A percentile compares a stretch with the other conserved stretches of the same genome.
Evolutionary conservation across 129 eudicot genomes (phyloP).

Genomic region (Pittosporum tobira): DNA sequence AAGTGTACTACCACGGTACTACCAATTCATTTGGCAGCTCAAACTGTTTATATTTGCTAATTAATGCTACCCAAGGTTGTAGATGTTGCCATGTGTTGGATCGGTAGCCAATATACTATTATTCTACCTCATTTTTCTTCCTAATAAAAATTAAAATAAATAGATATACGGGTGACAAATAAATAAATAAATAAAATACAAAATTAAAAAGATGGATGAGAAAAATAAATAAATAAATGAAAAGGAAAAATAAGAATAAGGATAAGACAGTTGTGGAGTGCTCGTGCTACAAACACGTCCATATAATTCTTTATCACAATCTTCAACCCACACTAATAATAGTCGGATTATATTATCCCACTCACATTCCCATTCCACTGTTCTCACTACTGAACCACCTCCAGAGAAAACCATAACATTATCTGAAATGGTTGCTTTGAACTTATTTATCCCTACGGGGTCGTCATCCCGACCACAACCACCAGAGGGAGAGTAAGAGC

Average conservation of each 20-base stretch:
- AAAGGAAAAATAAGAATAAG: not conserved
- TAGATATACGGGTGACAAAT: not conserved
- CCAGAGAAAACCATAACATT: not conserved
- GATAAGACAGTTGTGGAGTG: slow-evolving; percentile 44
- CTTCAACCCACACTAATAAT: not conserved
- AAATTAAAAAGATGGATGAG: not conserved
- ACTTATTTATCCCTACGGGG: slow-evolving; percentile 27
- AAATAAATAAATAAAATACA: not conserved
- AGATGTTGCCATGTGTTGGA: not conserved
- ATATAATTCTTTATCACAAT: slow-evolving; percentile 13
- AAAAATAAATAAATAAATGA: too few species aligned
- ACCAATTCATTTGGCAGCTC: too few species aligned
- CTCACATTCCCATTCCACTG: not conserved
- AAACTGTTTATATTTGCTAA: too few species aligned
- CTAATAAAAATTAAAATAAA: not conserved
- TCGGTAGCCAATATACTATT: not conserved
- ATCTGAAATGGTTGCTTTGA: slow-evolving; percentile 26
- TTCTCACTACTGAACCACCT: not conserved
- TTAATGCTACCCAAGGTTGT: too few species aligned
- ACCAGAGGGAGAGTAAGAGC: not conserved
- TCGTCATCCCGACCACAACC: slow-evolving; percentile 22
- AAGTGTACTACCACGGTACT: too few species aligned
- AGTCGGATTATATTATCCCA: not conserved
- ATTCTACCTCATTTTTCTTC: not conserved
- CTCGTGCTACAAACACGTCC: slow-evolving; percentile 29